Evolutionary conservation across 768 basidiomycete species (phyloP).

Genomic region (Arthromyces matolae): DNA sequence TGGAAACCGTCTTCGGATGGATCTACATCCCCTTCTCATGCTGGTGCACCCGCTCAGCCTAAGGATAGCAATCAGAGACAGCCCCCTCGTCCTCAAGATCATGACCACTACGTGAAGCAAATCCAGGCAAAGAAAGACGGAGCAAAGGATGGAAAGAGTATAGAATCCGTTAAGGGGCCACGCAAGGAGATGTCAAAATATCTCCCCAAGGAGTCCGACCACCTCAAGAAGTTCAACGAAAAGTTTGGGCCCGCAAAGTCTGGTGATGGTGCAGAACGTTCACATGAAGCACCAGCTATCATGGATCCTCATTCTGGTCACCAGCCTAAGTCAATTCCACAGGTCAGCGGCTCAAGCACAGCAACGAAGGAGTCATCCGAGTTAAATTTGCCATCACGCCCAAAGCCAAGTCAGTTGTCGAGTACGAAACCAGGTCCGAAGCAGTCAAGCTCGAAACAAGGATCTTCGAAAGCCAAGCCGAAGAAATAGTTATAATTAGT

Average conservation of each 20-base stretch:
- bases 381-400: no score
- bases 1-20: slow-evolving; percentile 1
- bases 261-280: background rate
- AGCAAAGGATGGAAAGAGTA: background rate
- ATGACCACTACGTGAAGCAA: slow-evolving; percentile 1
- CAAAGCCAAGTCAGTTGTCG: no score
- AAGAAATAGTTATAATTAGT: no score
- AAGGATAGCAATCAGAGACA: background rate
- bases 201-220: background rate
- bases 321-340: no score
- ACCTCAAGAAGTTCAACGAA: background rate
- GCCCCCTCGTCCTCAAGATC: slow-evolving; percentile 1
- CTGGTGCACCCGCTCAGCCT: background rate
- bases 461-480: no score
- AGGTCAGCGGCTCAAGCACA: no score
- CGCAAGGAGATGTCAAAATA: background rate
- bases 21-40: background rate
- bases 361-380: no score
- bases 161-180: background rate
- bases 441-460: no score
- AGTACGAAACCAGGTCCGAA: no score
- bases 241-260: background rate
- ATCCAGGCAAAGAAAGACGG: background rate
- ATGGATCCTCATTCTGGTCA: no score
- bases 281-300: background rate